Evolutionary conservation across 495 filamentous ascomycete species (phyloP).

Genomic region (Pseudevernia furfuracea): DNA sequence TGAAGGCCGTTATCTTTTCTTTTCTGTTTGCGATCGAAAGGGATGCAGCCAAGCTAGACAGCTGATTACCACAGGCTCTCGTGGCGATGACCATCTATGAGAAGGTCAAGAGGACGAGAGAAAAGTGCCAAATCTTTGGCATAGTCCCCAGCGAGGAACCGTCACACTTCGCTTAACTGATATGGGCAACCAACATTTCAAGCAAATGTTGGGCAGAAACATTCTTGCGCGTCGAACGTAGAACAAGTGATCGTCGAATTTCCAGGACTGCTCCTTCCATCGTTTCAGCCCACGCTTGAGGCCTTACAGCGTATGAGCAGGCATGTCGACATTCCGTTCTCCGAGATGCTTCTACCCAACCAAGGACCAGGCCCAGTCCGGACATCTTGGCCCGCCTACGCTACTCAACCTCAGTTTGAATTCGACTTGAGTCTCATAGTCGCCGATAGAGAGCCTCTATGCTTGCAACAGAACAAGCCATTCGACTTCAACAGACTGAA

Average conservation of each 20-base stretch:
- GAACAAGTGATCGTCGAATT: conserved; percentile 54
- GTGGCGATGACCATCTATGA: too few relatives aligned
- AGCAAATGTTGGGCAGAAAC: too few relatives aligned
- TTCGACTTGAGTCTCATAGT: conserved; percentile 38
- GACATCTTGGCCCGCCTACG: conserved; percentile 45
- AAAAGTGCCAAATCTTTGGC: conserved; percentile 41
- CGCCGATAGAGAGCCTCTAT: conserved; percentile 19
- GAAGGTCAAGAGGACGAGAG: conserved; percentile 1
- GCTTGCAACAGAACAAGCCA: conserved; percentile 35
- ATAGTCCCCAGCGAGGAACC: conserved; percentile 24
- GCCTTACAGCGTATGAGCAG: conserved; percentile 54
- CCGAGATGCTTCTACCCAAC: conserved; percentile 33
- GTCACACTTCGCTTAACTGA: conserved; percentile 36
- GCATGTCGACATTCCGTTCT: conserved; percentile 48
- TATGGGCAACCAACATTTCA: too few relatives aligned
- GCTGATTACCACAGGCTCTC: too few relatives aligned
- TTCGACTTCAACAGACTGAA: conserved; percentile 38
- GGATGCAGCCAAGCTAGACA: too few relatives aligned
- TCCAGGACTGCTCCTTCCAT: conserved; percentile 56
- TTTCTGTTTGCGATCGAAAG: conserved; percentile 37
- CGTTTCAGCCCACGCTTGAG: conserved; percentile 57
- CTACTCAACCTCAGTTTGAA: conserved; percentile 41
- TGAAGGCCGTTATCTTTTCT: conserved; percentile 44
- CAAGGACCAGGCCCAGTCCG: conserved; percentile 38
- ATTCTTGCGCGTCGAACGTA: too few relatives aligned